Percentiles rank a stretch among this genome's conserved stretches.
Evolutionary conservation across 75 land plant genomes (phyloP).

Genomic region (Sequoia sempervirens): DNA sequence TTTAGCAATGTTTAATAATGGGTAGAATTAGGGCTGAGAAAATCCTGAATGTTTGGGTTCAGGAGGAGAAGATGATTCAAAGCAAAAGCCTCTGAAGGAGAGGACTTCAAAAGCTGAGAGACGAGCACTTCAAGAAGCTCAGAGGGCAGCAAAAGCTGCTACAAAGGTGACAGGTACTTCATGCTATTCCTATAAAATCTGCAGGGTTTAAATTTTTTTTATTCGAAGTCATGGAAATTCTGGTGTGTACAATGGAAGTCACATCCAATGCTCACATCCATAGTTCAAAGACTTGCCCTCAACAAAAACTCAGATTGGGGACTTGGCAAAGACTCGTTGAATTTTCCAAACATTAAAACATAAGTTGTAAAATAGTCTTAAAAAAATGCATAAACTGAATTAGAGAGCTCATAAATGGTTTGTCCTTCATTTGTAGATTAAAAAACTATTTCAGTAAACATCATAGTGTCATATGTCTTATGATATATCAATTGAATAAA

Average conservation of each 20-base stretch:
- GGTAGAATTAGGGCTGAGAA: background rate
- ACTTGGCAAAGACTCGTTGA: too few relatives aligned
- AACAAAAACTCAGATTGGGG: too few relatives aligned
- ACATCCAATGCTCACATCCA: background rate
- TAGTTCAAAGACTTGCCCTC: background rate
- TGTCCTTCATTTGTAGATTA: too few relatives aligned
- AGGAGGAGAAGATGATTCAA: constrained; percentile 11
- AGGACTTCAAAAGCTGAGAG: constrained; percentile 90
- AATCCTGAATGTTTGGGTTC: constrained; percentile 11
- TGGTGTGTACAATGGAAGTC: background rate
- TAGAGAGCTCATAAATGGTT: too few relatives aligned
- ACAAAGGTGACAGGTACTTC: constrained; percentile 49
- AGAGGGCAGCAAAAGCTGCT: constrained; percentile 88
- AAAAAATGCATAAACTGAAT: too few relatives aligned
- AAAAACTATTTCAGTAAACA: too few relatives aligned
- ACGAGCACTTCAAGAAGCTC: constrained; percentile 88
- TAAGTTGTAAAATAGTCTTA: too few relatives aligned
- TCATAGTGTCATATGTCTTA: too few relatives aligned
- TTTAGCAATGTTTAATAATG: background rate
- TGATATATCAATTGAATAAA: too few relatives aligned
- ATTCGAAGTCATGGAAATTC: background rate
- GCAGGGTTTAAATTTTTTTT: background rate
- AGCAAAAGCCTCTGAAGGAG: constrained; percentile 58
- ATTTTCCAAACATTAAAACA: too few relatives aligned
- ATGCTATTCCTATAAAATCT: background rate